A percentile compares a stretch with the other conserved stretches of the same genome.
Conservation (phyloP, 176 grass and related monocot species). For the Triticum urartu region DNA sequence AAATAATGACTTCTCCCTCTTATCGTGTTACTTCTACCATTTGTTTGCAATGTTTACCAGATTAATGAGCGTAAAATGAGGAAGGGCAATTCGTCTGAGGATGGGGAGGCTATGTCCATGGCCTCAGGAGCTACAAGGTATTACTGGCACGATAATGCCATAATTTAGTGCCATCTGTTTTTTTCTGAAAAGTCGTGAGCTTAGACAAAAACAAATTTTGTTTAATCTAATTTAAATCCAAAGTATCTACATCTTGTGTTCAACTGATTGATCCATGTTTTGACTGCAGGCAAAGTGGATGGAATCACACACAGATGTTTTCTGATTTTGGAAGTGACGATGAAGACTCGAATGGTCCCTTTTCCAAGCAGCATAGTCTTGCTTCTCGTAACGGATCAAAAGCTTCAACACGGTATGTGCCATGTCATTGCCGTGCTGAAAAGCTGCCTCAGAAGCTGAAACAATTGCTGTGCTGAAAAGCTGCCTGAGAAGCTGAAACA, state of each 20-base stretch:
- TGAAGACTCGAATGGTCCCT: conserved; percentile 37
- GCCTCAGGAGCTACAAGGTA: conserved; percentile 80
- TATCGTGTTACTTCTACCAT: background rate
- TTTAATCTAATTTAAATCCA: background rate
- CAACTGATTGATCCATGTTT: conserved; percentile 9
- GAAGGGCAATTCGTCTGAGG: conserved; percentile 66
- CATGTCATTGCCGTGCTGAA: background rate
- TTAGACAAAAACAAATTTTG: background rate
- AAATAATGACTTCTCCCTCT: background rate
- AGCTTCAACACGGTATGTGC: conserved; percentile 65
- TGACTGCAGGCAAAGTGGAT: conserved; percentile 73
- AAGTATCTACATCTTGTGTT: background rate
- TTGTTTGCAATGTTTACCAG: conserved; percentile 37
- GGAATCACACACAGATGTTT: conserved; percentile 92
- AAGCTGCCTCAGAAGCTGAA: background rate
- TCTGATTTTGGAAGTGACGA: conserved; percentile 90
- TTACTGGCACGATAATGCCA: background rate
- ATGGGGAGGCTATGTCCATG: conserved; percentile 54
- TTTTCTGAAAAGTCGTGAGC: background rate
- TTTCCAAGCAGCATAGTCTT: conserved; percentile 31
- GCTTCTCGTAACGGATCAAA: conserved; percentile 53
- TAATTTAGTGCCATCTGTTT: background rate
- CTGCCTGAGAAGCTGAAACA: background rate
- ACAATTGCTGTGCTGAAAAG: background rate
- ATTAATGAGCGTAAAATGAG: conserved; percentile 81